phyloP scores from a whole-genome alignment of 1,284 basidiomycete species.

The Inonotus obliquus region DNA sequence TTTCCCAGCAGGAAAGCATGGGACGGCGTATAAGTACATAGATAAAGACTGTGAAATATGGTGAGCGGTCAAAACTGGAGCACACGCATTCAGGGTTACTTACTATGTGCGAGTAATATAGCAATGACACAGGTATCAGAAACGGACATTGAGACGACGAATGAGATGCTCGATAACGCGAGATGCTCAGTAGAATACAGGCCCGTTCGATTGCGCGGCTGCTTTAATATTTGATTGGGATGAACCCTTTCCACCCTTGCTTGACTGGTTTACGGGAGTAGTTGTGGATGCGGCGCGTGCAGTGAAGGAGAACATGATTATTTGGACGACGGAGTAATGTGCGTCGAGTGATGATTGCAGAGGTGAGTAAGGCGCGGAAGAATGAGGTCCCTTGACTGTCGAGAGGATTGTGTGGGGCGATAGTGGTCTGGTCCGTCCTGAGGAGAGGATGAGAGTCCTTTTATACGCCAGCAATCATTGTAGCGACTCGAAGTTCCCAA shows the following conservation, averaged over 20 bases:
- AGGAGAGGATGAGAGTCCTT: background rate
- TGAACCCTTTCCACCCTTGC: slow-evolving; percentile 9
- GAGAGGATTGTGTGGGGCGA: background rate
- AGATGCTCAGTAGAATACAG: slow-evolving; percentile 10
- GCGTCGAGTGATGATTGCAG: background rate
- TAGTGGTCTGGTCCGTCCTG: background rate
- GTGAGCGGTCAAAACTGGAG: background rate
- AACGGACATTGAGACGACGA: background rate
- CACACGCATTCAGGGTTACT: background rate
- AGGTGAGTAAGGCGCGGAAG: background rate
- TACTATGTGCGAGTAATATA: slow-evolving; percentile 4
- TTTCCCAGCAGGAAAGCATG: background rate
- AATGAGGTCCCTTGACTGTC: background rate
- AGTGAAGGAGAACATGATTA: slow-evolving; percentile 8
- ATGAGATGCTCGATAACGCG: background rate
- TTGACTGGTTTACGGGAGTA: slow-evolving; percentile 9
- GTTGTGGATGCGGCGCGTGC: background rate
- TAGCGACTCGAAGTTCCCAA: background rate
- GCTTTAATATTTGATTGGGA: slow-evolving; percentile 13
- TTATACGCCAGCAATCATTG: slow-evolving; percentile 11
- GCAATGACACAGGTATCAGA: slow-evolving; percentile 6
- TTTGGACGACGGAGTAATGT: background rate
- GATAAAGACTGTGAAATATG: background rate
- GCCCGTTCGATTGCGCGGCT: slow-evolving; percentile 10
- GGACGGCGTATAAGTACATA: slow-evolving; percentile 8